Evolutionary conservation across 306 rosid genomes (phyloP).

Genomic region (Dryas drummondii): DNA sequence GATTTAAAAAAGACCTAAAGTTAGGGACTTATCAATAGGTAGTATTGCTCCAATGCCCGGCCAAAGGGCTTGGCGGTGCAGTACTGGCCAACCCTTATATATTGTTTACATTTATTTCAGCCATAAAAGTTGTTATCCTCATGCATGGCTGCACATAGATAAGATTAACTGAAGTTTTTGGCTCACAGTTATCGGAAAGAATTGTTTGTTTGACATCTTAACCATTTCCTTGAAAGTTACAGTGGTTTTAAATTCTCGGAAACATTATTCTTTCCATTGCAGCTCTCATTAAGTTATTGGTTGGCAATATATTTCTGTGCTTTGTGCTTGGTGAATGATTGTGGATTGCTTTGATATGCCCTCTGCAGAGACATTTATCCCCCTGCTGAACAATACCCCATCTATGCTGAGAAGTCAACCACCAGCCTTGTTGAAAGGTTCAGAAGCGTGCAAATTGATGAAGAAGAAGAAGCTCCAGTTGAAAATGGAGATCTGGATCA

Average conservation of each 20-base stretch:
- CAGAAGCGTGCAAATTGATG: slow-evolving; percentile 72
- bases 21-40: no score
- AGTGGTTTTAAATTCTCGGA: no score
- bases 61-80: no score
- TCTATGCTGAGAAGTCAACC: slow-evolving; percentile 56
- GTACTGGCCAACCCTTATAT: not conserved
- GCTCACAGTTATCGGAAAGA: no score
- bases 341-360: slow-evolving; percentile 20
- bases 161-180: no score
- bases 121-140: not conserved
- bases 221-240: no score
- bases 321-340: slow-evolving; percentile 15
- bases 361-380: slow-evolving; percentile 57
- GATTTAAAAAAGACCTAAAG: no score
- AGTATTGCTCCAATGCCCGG: no score
- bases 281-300: not conserved
- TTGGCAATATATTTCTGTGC: not conserved
- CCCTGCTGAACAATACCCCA: slow-evolving; percentile 71
- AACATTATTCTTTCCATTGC: no score
- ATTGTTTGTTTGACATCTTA: no score
- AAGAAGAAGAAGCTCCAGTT: slow-evolving; percentile 43
- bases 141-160: not conserved
- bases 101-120: not conserved
- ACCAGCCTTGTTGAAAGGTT: slow-evolving; percentile 75
- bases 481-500: slow-evolving; percentile 73